Evolutionary conservation across 495 filamentous ascomycete species (phyloP).

Genomic region (Polyplosphaeria fusca): DNA sequence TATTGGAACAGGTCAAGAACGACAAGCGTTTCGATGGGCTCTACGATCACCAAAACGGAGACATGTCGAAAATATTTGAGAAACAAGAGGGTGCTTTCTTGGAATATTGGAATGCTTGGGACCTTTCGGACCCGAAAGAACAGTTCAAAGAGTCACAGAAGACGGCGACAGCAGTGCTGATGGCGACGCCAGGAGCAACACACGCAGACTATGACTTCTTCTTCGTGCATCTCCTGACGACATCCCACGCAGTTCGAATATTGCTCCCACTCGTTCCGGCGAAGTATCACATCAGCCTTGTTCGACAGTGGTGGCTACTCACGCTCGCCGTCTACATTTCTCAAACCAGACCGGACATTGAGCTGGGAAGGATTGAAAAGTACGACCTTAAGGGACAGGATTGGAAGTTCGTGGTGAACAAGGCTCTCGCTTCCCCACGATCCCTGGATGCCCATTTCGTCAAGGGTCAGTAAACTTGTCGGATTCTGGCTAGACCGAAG

Average conservation of each 20-base stretch:
- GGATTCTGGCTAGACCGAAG: neutral
- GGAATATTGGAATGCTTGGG: conserved; percentile 87
- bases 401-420: conserved; percentile 72
- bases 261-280: conserved; percentile 74
- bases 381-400: conserved; percentile 60
- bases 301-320: conserved; percentile 86
- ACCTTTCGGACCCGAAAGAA: conserved; percentile 57
- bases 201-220: conserved; percentile 77
- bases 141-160: conserved; percentile 77
- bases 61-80: conserved; percentile 62
- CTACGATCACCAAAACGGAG: conserved; percentile 55
- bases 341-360: conserved; percentile 67
- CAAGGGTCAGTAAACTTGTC: conserved; percentile 51
- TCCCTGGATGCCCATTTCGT: conserved; percentile 77
- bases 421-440: conserved; percentile 62
- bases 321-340: conserved; percentile 72
- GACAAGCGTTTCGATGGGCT: conserved; percentile 59
- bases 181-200: conserved; percentile 56
- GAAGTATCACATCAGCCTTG: conserved; percentile 66
- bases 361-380: conserved; percentile 58
- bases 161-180: conserved; percentile 68
- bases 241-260: conserved; percentile 82
- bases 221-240: conserved; percentile 73
- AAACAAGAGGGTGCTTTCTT: conserved; percentile 66
- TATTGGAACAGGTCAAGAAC: conserved; percentile 56